These are phyloP conservation scores for Gorgonomyces haynaldii DNA, from an alignment of 192 early-diverging fungal species.

Conservation along the genomic window DNA sequence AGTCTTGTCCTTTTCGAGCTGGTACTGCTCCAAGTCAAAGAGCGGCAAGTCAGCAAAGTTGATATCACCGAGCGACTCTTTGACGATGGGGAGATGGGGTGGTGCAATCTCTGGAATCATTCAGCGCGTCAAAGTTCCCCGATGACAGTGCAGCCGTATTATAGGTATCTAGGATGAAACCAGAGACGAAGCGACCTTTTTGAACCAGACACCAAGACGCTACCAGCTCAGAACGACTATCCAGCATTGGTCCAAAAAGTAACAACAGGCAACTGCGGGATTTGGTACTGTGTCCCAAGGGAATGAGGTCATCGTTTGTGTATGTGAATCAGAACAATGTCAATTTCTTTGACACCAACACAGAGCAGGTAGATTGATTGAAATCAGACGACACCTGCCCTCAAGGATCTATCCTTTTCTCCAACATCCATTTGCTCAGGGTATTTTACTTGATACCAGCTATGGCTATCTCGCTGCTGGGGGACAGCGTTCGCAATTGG, in stretches of 20 bases:
- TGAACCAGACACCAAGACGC: slow-evolving; percentile 52
- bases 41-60: slow-evolving; percentile 16
- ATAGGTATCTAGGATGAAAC: not conserved
- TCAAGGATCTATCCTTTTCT: slow-evolving; percentile 65
- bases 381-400: slow-evolving; percentile 37
- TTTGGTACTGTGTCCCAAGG: slow-evolving; percentile 65
- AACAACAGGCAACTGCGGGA: slow-evolving; percentile 79
- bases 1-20: slow-evolving; percentile 6
- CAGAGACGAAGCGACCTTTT: slow-evolving; percentile 57
- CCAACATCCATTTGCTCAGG: slow-evolving; percentile 65
- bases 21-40: slow-evolving; percentile 15
- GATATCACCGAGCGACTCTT: slow-evolving; percentile 11
- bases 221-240: slow-evolving; percentile 76
- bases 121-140: not conserved
- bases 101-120: not conserved
- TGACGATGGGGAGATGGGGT: not conserved
- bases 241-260: slow-evolving; percentile 66
- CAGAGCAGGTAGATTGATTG: slow-evolving; percentile 23
- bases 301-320: slow-evolving; percentile 62
- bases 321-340: slow-evolving; percentile 68
- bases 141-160: not conserved
- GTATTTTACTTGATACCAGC: slow-evolving; percentile 31
- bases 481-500: slow-evolving; percentile 67
- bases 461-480: slow-evolving; percentile 81
- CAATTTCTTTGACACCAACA: slow-evolving; percentile 45